A percentile compares a stretch with the other conserved stretches of the same genome.
Conservation (phyloP, 495 filamentous ascomycete genomes). For the Filosporella fistucella region DNA sequence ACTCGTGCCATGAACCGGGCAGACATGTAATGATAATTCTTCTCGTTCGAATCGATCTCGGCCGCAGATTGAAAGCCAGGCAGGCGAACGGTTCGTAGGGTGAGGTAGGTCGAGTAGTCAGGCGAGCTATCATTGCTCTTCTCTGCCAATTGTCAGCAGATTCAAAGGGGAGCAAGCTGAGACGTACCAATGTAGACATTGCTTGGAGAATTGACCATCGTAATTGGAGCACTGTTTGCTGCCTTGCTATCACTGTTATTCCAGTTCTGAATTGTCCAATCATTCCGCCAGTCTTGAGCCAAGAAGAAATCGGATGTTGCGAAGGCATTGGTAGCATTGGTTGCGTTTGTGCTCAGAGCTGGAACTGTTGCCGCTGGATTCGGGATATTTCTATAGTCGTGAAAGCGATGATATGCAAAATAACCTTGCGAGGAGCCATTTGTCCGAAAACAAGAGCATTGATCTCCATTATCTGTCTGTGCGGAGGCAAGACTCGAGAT, state of each 20-base stretch:
- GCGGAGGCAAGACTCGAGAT: constrained; percentile 6
- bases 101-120: constrained; percentile 47
- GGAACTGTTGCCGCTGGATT: constrained; percentile 23
- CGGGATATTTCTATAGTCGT: constrained; percentile 56
- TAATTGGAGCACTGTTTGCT: constrained; percentile 33
- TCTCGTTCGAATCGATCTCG: constrained; percentile 55
- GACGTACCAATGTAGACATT: constrained; percentile 60
- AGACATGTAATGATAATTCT: constrained; percentile 54
- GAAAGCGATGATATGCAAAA: constrained; percentile 62
- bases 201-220: constrained; percentile 58
- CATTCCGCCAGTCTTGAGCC: constrained; percentile 33
- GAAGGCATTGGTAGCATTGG: constrained; percentile 26
- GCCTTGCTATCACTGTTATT: constrained; percentile 27
- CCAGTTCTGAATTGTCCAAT: constrained; percentile 61
- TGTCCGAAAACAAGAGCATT: constrained; percentile 45
- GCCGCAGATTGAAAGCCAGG: constrained; percentile 53
- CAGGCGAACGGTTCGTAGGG: constrained; percentile 55
- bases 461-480: constrained; percentile 20
- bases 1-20: constrained; percentile 57
- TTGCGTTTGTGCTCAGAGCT: constrained; percentile 23
- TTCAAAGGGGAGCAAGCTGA: background rate
- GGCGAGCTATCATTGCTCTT: constrained; percentile 24
- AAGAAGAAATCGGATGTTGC: constrained; percentile 37
- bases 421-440: constrained; percentile 44
- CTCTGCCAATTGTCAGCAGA: constrained; percentile 27